Conservation (phyloP, 139 green algal species). For the Zygnema cylindricum region DNA sequence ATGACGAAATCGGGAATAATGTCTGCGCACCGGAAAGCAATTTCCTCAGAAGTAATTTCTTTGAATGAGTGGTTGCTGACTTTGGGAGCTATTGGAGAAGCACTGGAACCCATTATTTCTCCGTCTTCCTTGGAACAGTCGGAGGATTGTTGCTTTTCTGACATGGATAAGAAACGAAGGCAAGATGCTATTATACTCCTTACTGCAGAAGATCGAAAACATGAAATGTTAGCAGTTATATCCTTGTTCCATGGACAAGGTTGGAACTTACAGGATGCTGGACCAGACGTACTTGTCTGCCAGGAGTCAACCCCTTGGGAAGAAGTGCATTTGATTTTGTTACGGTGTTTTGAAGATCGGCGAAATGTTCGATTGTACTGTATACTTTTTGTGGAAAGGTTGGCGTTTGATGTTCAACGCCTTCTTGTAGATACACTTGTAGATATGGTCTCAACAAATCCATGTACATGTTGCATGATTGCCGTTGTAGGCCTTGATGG, state of each 20-base stretch:
- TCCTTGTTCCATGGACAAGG: conserved; percentile 4
- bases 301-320: conserved; percentile 3
- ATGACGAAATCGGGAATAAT: no score
- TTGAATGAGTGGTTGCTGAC: no score
- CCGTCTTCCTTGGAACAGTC: no score
- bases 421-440: neutral
- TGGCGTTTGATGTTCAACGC: neutral
- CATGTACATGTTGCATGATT: neutral
- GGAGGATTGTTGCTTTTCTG: no score
- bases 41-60: no score
- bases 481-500: neutral
- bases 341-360: neutral
- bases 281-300: conserved; percentile 6
- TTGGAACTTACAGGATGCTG: neutral
- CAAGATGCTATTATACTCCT: neutral
- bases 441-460: neutral
- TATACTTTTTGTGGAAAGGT: neutral
- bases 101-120: no score
- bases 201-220: neutral
- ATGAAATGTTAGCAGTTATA: neutral
- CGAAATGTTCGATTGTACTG: neutral
- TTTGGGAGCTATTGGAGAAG: no score
- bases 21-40: no score
- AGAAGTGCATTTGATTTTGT: conserved; percentile 22
- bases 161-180: neutral